Percentiles rank a stretch among this genome's conserved stretches.
These are phyloP conservation scores for Leccinum olivaceopallidum DNA, from an alignment of 768 basidiomycete species.

Conservation along the genomic window DNA sequence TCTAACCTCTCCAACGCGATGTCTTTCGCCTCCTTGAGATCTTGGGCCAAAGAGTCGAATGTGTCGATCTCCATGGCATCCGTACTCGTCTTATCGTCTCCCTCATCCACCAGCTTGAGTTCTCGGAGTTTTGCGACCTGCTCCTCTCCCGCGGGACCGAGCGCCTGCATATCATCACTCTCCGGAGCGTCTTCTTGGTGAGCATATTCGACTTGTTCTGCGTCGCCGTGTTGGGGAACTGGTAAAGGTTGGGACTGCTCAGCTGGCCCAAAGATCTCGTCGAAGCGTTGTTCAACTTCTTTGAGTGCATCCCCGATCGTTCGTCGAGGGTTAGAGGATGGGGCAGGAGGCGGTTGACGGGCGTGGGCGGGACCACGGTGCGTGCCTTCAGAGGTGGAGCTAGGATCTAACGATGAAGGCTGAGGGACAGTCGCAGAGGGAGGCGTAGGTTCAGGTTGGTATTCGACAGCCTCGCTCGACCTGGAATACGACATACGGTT, in stretches of 20 bases:
- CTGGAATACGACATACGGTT: slow-evolving; percentile 8
- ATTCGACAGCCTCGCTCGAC: slow-evolving; percentile 12
- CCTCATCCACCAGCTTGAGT: slow-evolving; percentile 72
- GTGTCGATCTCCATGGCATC: slow-evolving; percentile 54
- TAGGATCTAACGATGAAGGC: slow-evolving; percentile 24
- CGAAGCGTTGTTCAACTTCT: slow-evolving; percentile 80
- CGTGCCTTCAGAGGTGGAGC: slow-evolving; percentile 41
- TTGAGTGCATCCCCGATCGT: slow-evolving; percentile 82
- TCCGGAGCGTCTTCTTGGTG: slow-evolving; percentile 61
- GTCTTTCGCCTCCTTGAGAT: slow-evolving; percentile 28
- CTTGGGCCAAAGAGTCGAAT: slow-evolving; percentile 9
- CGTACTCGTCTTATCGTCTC: slow-evolving; percentile 38
- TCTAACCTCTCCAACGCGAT: slow-evolving; percentile 29
- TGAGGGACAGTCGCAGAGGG: slow-evolving; percentile 7
- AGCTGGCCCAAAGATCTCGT: slow-evolving; percentile 66
- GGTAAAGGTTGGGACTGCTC: slow-evolving; percentile 35
- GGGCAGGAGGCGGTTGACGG: slow-evolving; percentile 37
- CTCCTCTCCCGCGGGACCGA: slow-evolving; percentile 85
- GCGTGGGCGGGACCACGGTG: slow-evolving; percentile 47
- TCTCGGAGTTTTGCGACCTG: slow-evolving; percentile 80
- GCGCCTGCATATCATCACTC: slow-evolving; percentile 79
- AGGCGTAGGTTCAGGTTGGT: slow-evolving; percentile 5
- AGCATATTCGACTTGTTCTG: slow-evolving; percentile 68
- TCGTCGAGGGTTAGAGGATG: slow-evolving; percentile 58
- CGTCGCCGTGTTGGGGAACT: slow-evolving; percentile 37